phyloP scores from a whole-genome alignment of 306 rosid species.

The Morella rubra region DNA sequence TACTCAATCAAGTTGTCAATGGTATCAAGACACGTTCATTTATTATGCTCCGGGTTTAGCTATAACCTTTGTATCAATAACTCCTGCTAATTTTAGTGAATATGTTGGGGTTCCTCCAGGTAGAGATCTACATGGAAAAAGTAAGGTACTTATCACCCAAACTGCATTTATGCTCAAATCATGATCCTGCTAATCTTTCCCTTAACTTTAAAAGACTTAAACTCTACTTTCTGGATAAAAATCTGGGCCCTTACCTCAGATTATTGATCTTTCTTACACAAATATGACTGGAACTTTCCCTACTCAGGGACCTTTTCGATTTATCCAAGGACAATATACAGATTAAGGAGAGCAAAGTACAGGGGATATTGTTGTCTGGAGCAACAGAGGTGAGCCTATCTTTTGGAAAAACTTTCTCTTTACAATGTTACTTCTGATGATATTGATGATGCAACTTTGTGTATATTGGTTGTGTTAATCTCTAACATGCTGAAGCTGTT shows the following conservation, averaged over 20 bases:
- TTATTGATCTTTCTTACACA: not conserved
- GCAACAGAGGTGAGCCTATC: constrained; percentile 57
- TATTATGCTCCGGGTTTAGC: not conserved
- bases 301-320: constrained; percentile 74
- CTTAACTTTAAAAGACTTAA: not conserved
- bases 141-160: constrained; percentile 49
- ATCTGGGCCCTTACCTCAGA: constrained; percentile 10
- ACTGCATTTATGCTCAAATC: not conserved
- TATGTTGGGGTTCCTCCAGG: constrained; percentile 43
- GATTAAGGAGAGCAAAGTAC: constrained; percentile 75
- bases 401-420: constrained; percentile 5
- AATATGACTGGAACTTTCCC: constrained; percentile 10
- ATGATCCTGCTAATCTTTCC: constrained; percentile 7
- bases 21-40: constrained; percentile 43
- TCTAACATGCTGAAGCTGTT: not conserved
- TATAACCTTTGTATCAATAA: constrained; percentile 4
- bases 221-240: constrained; percentile 9
- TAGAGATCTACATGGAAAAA: constrained; percentile 92
- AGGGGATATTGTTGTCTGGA: constrained; percentile 68
- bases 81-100: constrained; percentile 2
- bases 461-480: not conserved
- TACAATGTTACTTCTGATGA: constrained; percentile 3
- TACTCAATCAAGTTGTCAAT: constrained; percentile 67
- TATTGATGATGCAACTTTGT: not conserved
- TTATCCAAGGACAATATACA: constrained; percentile 77